Evolutionary conservation across 805 yeast genomes (phyloP).

Genomic region (Sugiyamaella chiloensis): DNA sequence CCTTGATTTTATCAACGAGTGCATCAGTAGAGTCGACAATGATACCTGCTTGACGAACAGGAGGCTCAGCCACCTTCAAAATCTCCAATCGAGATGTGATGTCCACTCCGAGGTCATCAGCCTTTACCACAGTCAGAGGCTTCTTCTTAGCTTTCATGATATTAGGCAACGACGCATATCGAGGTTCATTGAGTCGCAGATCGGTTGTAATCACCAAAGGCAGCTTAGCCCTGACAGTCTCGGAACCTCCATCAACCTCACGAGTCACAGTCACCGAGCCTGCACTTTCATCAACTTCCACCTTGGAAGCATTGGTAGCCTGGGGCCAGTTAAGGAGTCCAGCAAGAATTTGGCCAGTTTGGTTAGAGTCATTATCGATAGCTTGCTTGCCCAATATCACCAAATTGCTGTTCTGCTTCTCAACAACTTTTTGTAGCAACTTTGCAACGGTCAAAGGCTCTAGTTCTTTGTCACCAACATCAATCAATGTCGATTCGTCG

Average conservation of each 20-base stretch:
- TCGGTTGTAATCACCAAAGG: conserved; percentile 92
- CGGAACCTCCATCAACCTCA: conserved; percentile 95
- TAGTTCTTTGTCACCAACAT: conserved; percentile 65
- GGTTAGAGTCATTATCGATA: conserved; percentile 91
- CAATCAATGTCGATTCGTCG: conserved; percentile 78
- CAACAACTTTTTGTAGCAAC: conserved; percentile 68
- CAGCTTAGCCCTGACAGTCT: conserved; percentile 68
- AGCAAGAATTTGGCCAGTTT: conserved; percentile 95
- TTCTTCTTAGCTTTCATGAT: conserved; percentile 98
- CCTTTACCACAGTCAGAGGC: conserved; percentile 67
- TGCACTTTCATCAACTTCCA: conserved; percentile 60
- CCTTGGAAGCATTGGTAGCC: conserved; percentile 91
- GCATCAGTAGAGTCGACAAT: conserved; percentile 81
- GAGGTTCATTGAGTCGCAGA: conserved; percentile 88
- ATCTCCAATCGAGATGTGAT: conserved; percentile 61
- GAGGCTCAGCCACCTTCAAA: conserved; percentile 79
- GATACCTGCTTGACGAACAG: conserved; percentile 74
- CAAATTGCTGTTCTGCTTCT: conserved; percentile 67
- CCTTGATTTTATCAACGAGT: conserved; percentile 71
- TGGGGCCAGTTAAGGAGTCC: conserved; percentile 95
- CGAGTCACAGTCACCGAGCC: conserved; percentile 68
- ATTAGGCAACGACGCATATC: conserved; percentile 93
- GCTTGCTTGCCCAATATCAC: conserved; percentile 94
- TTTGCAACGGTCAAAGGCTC: conserved; percentile 93
- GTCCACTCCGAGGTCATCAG: conserved; percentile 70